Evolutionary conservation across 2,329 filamentous ascomycete genomes (phyloP), one percentile per base, ranked within the genome.

Genomic region (Phoma herbarum): DNA sequence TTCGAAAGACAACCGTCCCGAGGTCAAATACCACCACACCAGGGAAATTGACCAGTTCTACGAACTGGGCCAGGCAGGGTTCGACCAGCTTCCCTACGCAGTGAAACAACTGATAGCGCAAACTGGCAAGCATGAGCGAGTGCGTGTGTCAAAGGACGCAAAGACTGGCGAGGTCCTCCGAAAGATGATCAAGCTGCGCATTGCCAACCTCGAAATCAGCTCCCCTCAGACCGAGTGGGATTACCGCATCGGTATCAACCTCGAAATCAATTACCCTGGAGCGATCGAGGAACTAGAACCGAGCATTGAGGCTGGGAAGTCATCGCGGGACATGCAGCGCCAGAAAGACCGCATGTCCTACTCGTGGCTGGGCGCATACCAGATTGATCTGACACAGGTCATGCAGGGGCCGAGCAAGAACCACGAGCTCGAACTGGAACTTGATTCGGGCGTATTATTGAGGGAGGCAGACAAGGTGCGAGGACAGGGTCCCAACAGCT

Each of bases 301-400:
- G 3, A 69, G 75, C 12, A 69, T 75, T 9, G 81, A 83, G 23
- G 65, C 69, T 10, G 80, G 79, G 4, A 75, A 79, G 76, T 43
- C 78, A 68, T 14, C 73, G 62, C 45, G 73, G 42, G 59, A 72
- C 61, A 62, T 74, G 7, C 88, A 92, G 69, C 87, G 93, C 7
- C 88, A 87, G 67, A 99, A 99, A 77, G 93, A 99, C 77, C 87
- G 95, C 18, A 82, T 99, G 74, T 96, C 91, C 73, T 99, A 99
- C 78, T 88, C 85, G 10, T 96, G 98, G 75, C 85, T 93, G 39
- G 88, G 87, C 52, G 72, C 74, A 26, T 97, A 96, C 74, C 91
- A 95, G 74, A 85, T 99, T 67, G 95, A 99, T 77, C 81, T 99
- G 49, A 99, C 95, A 0, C 93, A 97, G 75, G 95, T 99, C 41